phyloP scores from a whole-genome alignment of 805 yeast genomes.

The Candida parachauliodes region DNA sequence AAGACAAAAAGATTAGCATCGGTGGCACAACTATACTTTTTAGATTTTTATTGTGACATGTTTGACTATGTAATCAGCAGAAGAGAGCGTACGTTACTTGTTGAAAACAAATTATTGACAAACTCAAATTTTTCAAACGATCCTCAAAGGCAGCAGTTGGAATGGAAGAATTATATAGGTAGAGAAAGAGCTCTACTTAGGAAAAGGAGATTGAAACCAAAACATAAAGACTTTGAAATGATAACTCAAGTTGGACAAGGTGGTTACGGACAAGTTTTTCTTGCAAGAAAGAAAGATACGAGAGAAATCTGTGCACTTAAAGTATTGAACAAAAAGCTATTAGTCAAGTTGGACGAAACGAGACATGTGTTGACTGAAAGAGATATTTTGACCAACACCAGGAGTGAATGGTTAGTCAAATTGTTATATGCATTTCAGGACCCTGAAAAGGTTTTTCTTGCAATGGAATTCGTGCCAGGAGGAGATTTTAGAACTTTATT shows the following conservation, averaged over 20 bases:
- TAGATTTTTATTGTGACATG: slow-evolving; percentile 94
- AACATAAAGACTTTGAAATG: slow-evolving; percentile 92
- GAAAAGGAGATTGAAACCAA: slow-evolving; percentile 86
- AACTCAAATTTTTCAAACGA: slow-evolving; percentile 41
- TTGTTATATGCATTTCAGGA: slow-evolving; percentile 94
- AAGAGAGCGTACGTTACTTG: slow-evolving; percentile 74
- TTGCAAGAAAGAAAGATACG: slow-evolving; percentile 92
- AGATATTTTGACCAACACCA: slow-evolving; percentile 92
- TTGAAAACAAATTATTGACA: slow-evolving; percentile 53
- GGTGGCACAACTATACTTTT: slow-evolving; percentile 89
- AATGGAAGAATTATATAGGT: slow-evolving; percentile 76
- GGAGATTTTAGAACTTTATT: slow-evolving; percentile 95
- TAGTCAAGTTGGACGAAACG: slow-evolving; percentile 89
- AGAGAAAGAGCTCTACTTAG: slow-evolving; percentile 82
- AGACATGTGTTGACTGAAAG: slow-evolving; percentile 94
- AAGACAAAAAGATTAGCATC: slow-evolving; percentile 83
- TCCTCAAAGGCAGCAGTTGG: slow-evolving; percentile 35
- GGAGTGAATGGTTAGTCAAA: slow-evolving; percentile 95
- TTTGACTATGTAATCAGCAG: slow-evolving; percentile 88
- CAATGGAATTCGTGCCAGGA: slow-evolving; percentile 99
- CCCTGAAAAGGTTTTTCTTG: slow-evolving; percentile 80
- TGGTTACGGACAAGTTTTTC: slow-evolving; percentile 97
- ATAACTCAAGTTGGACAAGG: slow-evolving; percentile 99
- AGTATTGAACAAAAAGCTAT: slow-evolving; percentile 79
- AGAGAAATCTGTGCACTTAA: slow-evolving; percentile 94